phyloP scores from a whole-genome alignment of 768 basidiomycete species.

The Boletus sp. region DNA sequence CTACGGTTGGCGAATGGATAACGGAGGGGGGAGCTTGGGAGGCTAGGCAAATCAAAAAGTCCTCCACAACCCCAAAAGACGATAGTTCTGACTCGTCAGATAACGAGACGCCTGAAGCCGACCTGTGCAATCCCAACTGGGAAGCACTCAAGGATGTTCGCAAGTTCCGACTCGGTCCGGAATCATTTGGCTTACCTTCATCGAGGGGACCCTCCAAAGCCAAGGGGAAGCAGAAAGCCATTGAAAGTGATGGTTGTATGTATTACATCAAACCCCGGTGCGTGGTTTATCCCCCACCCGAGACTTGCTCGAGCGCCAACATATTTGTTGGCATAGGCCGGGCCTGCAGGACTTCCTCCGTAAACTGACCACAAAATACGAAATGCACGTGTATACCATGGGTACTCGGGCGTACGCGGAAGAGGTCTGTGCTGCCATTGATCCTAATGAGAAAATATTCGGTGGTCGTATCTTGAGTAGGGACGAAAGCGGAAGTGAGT shows the following conservation, averaged over 20 bases:
- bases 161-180: conserved; percentile 85
- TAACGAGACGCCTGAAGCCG: conserved; percentile 43
- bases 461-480: conserved; percentile 86
- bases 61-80: conserved; percentile 33
- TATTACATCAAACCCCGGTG: conserved; percentile 99
- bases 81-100: conserved; percentile 35
- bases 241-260: conserved; percentile 82
- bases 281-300: conserved; percentile 21
- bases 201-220: conserved; percentile 37
- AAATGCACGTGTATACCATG: conserved; percentile 99
- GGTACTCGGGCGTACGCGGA: conserved; percentile 97
- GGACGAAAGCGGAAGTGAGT: conserved; percentile 95
- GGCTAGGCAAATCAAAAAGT: conserved; percentile 47
- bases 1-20: conserved; percentile 98
- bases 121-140: conserved; percentile 89
- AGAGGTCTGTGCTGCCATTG: conserved; percentile 91
- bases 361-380: conserved; percentile 74
- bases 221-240: conserved; percentile 61
- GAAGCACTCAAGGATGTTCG: conserved; percentile 88
- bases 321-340: conserved; percentile 47
- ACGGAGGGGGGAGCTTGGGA: conserved; percentile 82
- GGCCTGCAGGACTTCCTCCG: conserved; percentile 80
- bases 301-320: neutral
- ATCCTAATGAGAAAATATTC: conserved; percentile 83
- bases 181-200: conserved; percentile 53